Percentiles rank a stretch among this genome's conserved stretches.
Conservation (phyloP, 2,329 filamentous ascomycete species). For the Arthrobotrys megalospora region DNA sequence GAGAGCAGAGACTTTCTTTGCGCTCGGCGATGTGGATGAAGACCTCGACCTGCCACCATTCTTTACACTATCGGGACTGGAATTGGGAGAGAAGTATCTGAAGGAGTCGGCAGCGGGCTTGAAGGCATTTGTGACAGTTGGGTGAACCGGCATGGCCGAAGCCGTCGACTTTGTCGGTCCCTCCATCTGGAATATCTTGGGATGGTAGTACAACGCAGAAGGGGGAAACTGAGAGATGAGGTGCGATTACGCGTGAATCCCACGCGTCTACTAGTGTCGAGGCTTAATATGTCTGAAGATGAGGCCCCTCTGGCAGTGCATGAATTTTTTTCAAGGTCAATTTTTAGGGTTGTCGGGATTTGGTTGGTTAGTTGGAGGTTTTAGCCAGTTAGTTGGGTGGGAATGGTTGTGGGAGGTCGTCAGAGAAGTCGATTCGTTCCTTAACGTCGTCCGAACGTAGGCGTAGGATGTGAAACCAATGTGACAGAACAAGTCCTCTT, state of each 20-base stretch:
- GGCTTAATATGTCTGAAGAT: conserved; percentile 36
- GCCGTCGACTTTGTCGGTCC: conserved; percentile 40
- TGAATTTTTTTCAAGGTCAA: conserved; percentile 23
- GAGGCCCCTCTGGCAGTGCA: conserved; percentile 41
- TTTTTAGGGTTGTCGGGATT: conserved; percentile 18
- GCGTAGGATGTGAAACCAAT: conserved; percentile 50
- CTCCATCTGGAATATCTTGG: conserved; percentile 38
- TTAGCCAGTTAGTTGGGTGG: conserved; percentile 16
- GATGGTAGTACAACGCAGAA: conserved; percentile 25
- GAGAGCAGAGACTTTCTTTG: conserved; percentile 54
- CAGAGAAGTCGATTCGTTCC: conserved; percentile 29
- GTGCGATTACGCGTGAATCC: conserved; percentile 43
- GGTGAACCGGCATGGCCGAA: conserved; percentile 58
- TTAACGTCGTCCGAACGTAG: conserved; percentile 36
- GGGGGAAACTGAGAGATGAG: conserved; percentile 13
- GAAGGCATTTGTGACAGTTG: conserved; percentile 60
- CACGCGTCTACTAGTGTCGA: conserved; percentile 58
- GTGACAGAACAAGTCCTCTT: conserved; percentile 27
- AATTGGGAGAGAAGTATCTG: conserved; percentile 60
- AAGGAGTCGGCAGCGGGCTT: conserved; percentile 58
- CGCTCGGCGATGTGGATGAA: conserved; percentile 55
- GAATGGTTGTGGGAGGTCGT: conserved; percentile 42
- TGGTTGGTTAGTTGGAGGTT: conserved; percentile 19
- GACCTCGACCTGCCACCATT: conserved; percentile 57
- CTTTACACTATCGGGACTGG: conserved; percentile 55